Conservation (phyloP, 1,284 basidiomycete genomes). For the Marasmius tenuissimus region DNA sequence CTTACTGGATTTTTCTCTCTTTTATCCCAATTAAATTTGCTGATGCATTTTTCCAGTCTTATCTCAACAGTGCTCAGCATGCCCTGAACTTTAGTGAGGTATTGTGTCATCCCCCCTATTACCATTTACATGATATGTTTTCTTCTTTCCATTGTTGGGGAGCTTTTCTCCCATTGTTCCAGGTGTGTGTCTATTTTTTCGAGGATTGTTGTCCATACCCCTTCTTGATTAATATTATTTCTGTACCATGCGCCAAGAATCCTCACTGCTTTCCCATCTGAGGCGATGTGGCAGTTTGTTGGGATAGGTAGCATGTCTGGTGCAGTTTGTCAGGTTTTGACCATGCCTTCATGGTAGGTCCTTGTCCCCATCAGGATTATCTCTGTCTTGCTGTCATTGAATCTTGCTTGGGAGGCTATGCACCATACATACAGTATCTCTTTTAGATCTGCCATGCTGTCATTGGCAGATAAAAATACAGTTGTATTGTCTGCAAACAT, state of each 20-base stretch:
- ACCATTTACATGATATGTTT: slow-evolving; percentile 16
- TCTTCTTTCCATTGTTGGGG: slow-evolving; percentile 17
- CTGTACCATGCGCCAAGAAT: slow-evolving; percentile 22
- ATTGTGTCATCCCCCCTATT: slow-evolving; percentile 16
- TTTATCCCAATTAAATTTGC: slow-evolving; percentile 13
- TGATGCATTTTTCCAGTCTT: neutral
- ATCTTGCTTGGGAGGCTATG: slow-evolving; percentile 28
- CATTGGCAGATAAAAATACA: slow-evolving; percentile 18
- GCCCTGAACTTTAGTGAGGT: slow-evolving; percentile 19
- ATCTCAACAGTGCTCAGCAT: slow-evolving; percentile 10
- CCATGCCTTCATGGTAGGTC: neutral
- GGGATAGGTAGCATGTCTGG: neutral
- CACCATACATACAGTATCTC: slow-evolving; percentile 27
- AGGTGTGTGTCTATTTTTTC: slow-evolving; percentile 16
- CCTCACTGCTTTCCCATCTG: slow-evolving; percentile 14
- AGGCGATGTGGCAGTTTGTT: slow-evolving; percentile 12
- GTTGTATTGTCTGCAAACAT: slow-evolving; percentile 32
- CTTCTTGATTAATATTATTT: slow-evolving; percentile 11
- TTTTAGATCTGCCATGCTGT: slow-evolving; percentile 17
- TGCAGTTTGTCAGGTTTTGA: neutral
- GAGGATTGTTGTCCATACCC: slow-evolving; percentile 14
- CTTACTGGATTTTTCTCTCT: slow-evolving; percentile 6
- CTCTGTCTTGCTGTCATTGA: slow-evolving; percentile 33
- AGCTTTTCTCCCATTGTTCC: slow-evolving; percentile 11
- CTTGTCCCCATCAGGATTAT: slow-evolving; percentile 29